These are phyloP conservation scores for Candida tropicalis DNA, from an alignment of 1,139 yeast genomes.

Conservation along the genomic window DNA sequence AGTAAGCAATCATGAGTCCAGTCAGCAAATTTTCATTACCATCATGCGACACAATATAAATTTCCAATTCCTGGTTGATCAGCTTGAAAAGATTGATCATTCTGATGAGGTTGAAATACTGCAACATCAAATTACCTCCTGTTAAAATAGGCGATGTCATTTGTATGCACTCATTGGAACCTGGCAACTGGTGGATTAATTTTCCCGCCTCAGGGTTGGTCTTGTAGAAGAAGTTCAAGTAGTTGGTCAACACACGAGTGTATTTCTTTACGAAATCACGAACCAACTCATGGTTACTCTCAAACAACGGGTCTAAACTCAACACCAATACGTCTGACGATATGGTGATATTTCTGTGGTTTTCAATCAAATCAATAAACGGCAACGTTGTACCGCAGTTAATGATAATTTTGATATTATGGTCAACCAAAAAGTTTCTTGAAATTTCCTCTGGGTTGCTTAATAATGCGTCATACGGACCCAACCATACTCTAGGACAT, in stretches of 20 bases:
- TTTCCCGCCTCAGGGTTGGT: slow-evolving; percentile 32
- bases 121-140: slow-evolving; percentile 39
- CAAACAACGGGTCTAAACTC: slow-evolving; percentile 42
- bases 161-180: slow-evolving; percentile 25
- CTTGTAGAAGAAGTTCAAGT: slow-evolving; percentile 39
- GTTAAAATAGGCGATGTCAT: slow-evolving; percentile 40
- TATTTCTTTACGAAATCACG: slow-evolving; percentile 30
- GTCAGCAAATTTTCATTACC: slow-evolving; percentile 33
- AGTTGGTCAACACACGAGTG: slow-evolving; percentile 42
- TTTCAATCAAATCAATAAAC: slow-evolving; percentile 27
- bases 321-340: slow-evolving; percentile 44
- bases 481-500: slow-evolving; percentile 38
- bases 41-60: slow-evolving; percentile 40
- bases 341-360: slow-evolving; percentile 27
- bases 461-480: slow-evolving; percentile 24
- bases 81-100: slow-evolving; percentile 38
- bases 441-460: slow-evolving; percentile 8
- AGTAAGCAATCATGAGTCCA: slow-evolving; percentile 38
- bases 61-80: slow-evolving; percentile 36
- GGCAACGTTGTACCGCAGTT: slow-evolving; percentile 42
- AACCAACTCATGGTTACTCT: slow-evolving; percentile 22
- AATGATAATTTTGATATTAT: slow-evolving; percentile 41
- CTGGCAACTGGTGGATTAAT: slow-evolving; percentile 36
- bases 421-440: slow-evolving; percentile 21
- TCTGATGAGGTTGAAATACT: slow-evolving; percentile 42